These are phyloP conservation scores for Clitoria ternatea DNA, from an alignment of 306 rosid species.

Conservation along the genomic window DNA sequence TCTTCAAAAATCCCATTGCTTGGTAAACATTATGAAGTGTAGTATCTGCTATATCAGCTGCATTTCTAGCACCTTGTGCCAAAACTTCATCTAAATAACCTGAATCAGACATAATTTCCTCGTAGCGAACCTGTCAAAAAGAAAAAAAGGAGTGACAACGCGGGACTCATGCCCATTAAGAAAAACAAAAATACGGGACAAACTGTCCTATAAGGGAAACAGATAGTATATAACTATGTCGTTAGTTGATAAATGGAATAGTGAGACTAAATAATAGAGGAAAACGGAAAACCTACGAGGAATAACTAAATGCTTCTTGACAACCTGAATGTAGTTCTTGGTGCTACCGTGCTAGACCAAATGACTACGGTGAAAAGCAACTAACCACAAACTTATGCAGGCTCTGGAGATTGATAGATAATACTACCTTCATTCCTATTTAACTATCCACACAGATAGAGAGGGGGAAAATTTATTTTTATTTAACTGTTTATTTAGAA, in stretches of 20 bases:
- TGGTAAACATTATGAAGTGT: slow-evolving; percentile 75
- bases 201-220: neutral
- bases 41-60: slow-evolving; percentile 71
- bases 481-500: too few species aligned
- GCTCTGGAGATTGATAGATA: neutral
- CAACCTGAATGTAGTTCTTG: neutral
- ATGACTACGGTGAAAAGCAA: neutral
- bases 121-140: slow-evolving; percentile 69
- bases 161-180: slow-evolving; percentile 3
- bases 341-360: neutral
- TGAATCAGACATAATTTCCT: slow-evolving; percentile 73
- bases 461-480: too few species aligned
- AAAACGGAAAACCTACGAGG: neutral
- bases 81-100: slow-evolving; percentile 79
- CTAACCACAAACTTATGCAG: neutral
- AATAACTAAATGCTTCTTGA: slow-evolving; percentile 3
- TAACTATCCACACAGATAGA: too few species aligned
- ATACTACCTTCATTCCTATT: too few species aligned
- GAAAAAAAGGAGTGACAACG: neutral
- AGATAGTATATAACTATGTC: neutral
- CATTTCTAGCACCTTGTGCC: slow-evolving; percentile 77
- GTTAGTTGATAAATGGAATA: neutral
- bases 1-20: slow-evolving; percentile 88
- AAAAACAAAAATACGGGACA: neutral
- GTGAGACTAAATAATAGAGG: neutral